A percentile compares a stretch with the other conserved stretches of the same genome.
These are phyloP conservation scores for Thielaviopsis euricoi DNA, from an alignment of 2,329 filamentous ascomycete species.

Conservation along the genomic window DNA sequence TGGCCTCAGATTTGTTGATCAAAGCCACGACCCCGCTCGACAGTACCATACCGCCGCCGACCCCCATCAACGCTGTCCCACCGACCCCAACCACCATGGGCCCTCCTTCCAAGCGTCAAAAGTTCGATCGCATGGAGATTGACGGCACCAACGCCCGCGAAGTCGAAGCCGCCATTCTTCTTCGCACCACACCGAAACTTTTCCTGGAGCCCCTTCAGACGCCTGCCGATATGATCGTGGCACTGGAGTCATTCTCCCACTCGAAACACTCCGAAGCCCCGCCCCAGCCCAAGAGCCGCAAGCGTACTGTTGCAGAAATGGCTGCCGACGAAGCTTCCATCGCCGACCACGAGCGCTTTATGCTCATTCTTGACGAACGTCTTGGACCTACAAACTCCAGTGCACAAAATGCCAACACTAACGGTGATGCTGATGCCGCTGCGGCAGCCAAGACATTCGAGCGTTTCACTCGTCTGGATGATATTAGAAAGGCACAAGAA, in stretches of 20 bases:
- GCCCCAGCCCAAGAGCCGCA: conserved; percentile 74
- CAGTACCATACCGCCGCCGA: conserved; percentile 12
- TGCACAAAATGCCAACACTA: conserved; percentile 38
- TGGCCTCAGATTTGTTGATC: conserved; percentile 59
- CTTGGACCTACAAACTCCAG: conserved; percentile 43
- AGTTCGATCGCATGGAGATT: conserved; percentile 57
- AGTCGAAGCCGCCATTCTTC: conserved; percentile 60
- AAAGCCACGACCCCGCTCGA: conserved; percentile 54
- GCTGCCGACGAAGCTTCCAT: conserved; percentile 87
- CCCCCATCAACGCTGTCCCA: conserved; percentile 38
- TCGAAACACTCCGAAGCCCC: conserved; percentile 61
- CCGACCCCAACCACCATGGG: conserved; percentile 43
- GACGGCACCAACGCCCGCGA: conserved; percentile 56
- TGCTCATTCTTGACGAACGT: conserved; percentile 83
- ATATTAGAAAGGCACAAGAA: conserved; percentile 61
- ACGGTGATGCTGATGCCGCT: conserved; percentile 57
- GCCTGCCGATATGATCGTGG: conserved; percentile 49
- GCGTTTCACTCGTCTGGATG: conserved; percentile 77
- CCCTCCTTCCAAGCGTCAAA: conserved; percentile 48
- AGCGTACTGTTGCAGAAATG: conserved; percentile 86
- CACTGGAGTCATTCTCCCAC: conserved; percentile 57
- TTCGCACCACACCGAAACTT: conserved; percentile 58
- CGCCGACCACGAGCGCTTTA: conserved; percentile 76
- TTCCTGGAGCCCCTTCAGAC: conserved; percentile 61
- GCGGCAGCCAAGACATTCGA: conserved; percentile 61